These are phyloP conservation scores for Noccaea bulbosa DNA, from an alignment of 345 rosid genomes.

Conservation along the genomic window DNA sequence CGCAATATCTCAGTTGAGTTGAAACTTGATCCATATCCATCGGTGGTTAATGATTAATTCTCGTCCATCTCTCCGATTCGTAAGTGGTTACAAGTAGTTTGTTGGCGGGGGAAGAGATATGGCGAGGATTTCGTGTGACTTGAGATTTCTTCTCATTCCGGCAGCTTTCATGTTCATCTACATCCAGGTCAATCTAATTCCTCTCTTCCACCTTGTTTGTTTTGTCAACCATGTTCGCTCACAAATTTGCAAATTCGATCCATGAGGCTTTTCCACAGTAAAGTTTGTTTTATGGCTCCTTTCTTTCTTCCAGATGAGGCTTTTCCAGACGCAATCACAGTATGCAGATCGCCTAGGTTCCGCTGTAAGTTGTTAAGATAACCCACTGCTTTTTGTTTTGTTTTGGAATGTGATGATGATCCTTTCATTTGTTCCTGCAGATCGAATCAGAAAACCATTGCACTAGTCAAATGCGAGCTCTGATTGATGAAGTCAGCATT, in stretches of 20 bases:
- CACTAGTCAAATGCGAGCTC: constrained; percentile 68
- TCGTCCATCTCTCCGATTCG: background rate
- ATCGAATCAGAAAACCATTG: constrained; percentile 84
- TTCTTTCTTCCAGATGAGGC: constrained; percentile 59
- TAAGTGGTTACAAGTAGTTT: background rate
- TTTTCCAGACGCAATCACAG: constrained; percentile 78
- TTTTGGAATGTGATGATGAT: background rate
- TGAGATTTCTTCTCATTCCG: constrained; percentile 74
- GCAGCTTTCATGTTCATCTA: constrained; percentile 76
- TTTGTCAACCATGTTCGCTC: background rate
- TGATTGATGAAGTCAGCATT: constrained; percentile 81
- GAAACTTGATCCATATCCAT: too few relatives aligned
- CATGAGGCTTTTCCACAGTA: background rate
- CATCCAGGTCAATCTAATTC: constrained; percentile 65
- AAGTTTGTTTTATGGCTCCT: background rate
- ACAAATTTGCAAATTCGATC: background rate
- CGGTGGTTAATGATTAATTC: background rate
- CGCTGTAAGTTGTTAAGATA: constrained; percentile 55
- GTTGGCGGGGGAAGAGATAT: constrained; percentile 29
- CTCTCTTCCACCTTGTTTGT: background rate
- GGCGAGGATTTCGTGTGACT: constrained; percentile 64
- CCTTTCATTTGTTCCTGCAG: constrained; percentile 40
- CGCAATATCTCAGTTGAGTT: too few relatives aligned
- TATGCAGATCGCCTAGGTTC: constrained; percentile 79
- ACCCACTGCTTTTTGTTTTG: background rate